A percentile compares a stretch with the other conserved stretches of the same genome.
These are phyloP conservation scores for Astrothelium subdiscretum DNA, from an alignment of 495 filamentous ascomycete species.

Conservation along the genomic window DNA sequence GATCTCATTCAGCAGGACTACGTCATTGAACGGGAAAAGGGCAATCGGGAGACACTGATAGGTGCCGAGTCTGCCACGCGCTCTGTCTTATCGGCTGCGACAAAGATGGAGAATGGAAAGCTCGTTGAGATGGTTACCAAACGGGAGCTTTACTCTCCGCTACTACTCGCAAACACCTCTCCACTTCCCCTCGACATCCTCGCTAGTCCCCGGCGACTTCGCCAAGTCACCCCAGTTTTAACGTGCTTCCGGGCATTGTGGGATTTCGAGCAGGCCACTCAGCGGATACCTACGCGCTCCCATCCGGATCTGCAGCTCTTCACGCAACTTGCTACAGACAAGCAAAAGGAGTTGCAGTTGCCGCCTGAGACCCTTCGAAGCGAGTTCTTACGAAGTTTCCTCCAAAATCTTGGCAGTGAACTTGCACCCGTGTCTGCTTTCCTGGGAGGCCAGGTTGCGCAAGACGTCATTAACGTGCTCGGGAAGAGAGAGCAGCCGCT, in stretches of 20 bases:
- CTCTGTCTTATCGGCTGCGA: slow-evolving; percentile 55
- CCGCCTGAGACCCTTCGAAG: slow-evolving; percentile 62
- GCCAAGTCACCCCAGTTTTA: slow-evolving; percentile 66
- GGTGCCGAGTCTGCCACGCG: slow-evolving; percentile 66
- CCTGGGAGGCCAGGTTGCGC: slow-evolving; percentile 77
- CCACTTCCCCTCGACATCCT: slow-evolving; percentile 58
- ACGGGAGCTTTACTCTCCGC: slow-evolving; percentile 74
- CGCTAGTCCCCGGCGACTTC: slow-evolving; percentile 51
- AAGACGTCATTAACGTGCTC: slow-evolving; percentile 95
- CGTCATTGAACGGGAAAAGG: slow-evolving; percentile 70
- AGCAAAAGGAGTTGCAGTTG: slow-evolving; percentile 63
- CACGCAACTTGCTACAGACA: slow-evolving; percentile 62
- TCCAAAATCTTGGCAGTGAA: slow-evolving; percentile 72
- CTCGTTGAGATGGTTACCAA: slow-evolving; percentile 85
- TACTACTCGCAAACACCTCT: slow-evolving; percentile 65
- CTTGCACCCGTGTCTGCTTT: slow-evolving; percentile 81
- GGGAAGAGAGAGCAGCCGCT: slow-evolving; percentile 83
- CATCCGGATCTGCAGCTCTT: slow-evolving; percentile 44
- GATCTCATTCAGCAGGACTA: slow-evolving; percentile 84
- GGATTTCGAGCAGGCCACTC: slow-evolving; percentile 53
- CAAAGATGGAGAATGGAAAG: slow-evolving; percentile 55
- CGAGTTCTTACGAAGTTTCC: slow-evolving; percentile 70
- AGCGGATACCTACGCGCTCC: slow-evolving; percentile 39
- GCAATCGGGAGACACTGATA: slow-evolving; percentile 55
- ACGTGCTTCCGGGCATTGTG: slow-evolving; percentile 73